Evolutionary conservation across 2,329 filamentous ascomycete species (phyloP).

Genomic region (Cytospora schulzeri): DNA sequence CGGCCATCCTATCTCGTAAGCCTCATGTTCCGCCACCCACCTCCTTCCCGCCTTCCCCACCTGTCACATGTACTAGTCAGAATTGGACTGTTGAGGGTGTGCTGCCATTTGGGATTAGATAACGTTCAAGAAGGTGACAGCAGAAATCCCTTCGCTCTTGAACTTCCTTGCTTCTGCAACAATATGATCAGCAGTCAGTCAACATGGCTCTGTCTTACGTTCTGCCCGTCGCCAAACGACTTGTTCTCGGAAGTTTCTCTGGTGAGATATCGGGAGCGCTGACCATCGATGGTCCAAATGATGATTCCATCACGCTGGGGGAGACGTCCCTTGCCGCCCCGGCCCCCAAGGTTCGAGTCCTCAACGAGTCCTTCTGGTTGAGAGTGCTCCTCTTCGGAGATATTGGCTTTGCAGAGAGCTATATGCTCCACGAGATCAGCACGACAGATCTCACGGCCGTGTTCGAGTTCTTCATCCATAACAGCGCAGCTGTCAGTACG

Average conservation of each 20-base stretch:
- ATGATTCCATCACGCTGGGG: constrained; percentile 6
- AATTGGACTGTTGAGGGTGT: background rate
- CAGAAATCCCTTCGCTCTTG: background rate
- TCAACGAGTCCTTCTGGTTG: constrained; percentile 22
- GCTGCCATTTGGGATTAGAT: background rate
- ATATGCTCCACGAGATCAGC: constrained; percentile 24
- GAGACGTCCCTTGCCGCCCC: background rate
- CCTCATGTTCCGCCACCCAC: background rate
- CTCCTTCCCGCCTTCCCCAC: background rate
- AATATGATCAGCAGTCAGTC: background rate
- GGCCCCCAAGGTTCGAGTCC: constrained; percentile 2
- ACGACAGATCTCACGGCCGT: constrained; percentile 21
- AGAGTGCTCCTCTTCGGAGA: constrained; percentile 22
- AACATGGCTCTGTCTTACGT: background rate
- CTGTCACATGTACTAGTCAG: background rate
- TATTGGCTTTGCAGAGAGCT: constrained; percentile 27
- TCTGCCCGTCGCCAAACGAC: constrained; percentile 1
- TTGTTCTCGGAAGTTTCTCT: constrained; percentile 16
- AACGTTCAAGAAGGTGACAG: background rate
- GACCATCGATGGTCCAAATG: constrained; percentile 4
- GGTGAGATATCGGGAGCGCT: constrained; percentile 4
- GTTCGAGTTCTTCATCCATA: constrained; percentile 26
- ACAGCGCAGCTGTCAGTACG: constrained; percentile 10
- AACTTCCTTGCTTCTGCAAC: background rate
- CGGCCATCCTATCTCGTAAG: background rate